These are phyloP conservation scores for Nakazawaea wyomingensis DNA, from an alignment of 805 yeast species.

Conservation along the genomic window DNA sequence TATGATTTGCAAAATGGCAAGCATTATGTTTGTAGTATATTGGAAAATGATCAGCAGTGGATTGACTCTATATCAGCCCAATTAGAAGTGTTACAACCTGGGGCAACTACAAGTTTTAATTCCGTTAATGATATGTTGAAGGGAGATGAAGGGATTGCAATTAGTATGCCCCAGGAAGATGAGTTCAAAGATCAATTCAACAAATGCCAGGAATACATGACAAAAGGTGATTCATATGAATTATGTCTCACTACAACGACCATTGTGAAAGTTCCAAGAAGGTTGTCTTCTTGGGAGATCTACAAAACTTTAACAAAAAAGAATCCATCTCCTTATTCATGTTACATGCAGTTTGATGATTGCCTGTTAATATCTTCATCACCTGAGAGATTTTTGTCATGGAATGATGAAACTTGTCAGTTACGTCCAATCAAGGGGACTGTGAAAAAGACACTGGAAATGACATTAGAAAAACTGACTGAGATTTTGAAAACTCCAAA, in stretches of 20 bases:
- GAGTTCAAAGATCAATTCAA: conserved; percentile 52
- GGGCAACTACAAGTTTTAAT: neutral
- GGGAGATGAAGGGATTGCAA: conserved; percentile 19
- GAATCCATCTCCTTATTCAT: conserved; percentile 93
- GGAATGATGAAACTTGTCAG: conserved; percentile 64
- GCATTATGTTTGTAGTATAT: conserved; percentile 50
- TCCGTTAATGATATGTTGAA: conserved; percentile 1
- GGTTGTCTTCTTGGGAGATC: conserved; percentile 65
- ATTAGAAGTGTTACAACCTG: neutral
- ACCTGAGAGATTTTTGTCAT: conserved; percentile 87
- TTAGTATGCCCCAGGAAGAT: conserved; percentile 45
- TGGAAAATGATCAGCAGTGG: conserved; percentile 34
- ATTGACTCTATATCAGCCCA: conserved; percentile 18
- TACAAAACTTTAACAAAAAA: conserved; percentile 63
- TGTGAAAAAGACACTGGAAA: conserved; percentile 56
- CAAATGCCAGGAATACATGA: conserved; percentile 61
- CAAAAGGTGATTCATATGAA: conserved; percentile 88
- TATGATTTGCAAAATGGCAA: conserved; percentile 41
- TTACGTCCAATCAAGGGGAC: conserved; percentile 97
- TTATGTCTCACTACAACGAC: conserved; percentile 83
- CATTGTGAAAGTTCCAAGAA: conserved; percentile 44
- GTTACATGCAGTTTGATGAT: conserved; percentile 67
- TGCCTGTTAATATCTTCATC: conserved; percentile 75
- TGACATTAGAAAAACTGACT: conserved; percentile 56
- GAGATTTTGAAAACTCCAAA: conserved; percentile 72